phyloP scores from a whole-genome alignment of 2,329 filamentous ascomycete genomes.

The Aspergillus unguis region DNA sequence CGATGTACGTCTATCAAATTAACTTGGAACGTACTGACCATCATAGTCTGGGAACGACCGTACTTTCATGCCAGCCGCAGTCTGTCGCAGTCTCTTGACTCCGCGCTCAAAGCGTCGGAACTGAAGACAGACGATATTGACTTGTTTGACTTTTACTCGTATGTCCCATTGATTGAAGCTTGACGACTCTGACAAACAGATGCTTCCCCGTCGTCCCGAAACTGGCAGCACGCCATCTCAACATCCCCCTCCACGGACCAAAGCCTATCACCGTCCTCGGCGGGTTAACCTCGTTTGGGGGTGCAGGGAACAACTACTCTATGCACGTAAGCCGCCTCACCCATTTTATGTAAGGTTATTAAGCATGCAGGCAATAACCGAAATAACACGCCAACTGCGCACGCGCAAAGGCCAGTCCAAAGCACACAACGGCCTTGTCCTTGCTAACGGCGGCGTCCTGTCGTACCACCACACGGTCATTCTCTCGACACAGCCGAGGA shows the following conservation, averaged over 20 bases:
- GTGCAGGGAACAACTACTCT: constrained; percentile 68
- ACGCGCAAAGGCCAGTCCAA: background rate
- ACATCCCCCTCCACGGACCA: constrained; percentile 46
- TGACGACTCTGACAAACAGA: constrained; percentile 29
- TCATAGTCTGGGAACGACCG: constrained; percentile 60
- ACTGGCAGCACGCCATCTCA: constrained; percentile 59
- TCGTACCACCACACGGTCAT: constrained; percentile 64
- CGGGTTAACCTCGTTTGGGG: constrained; percentile 65
- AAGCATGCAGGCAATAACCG: constrained; percentile 46
- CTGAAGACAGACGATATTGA: constrained; percentile 54
- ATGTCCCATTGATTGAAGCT: constrained; percentile 7
- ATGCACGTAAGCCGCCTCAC: constrained; percentile 54
- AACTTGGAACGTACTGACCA: background rate
- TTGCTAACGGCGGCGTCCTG: constrained; percentile 65
- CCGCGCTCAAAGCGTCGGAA: constrained; percentile 49
- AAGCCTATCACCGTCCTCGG: constrained; percentile 62
- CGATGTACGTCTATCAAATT: constrained; percentile 45
- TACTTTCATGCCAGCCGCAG: constrained; percentile 58
- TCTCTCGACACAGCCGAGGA: constrained; percentile 49
- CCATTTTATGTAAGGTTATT: constrained; percentile 15
- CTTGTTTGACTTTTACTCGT: constrained; percentile 63
- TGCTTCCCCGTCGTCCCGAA: constrained; percentile 70
- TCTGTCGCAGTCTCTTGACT: constrained; percentile 57
- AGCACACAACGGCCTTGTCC: constrained; percentile 49
- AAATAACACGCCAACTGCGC: constrained; percentile 48